Evolutionary conservation across 257 asterid genomes (phyloP).

Genomic region (Solanum pennellii): DNA sequence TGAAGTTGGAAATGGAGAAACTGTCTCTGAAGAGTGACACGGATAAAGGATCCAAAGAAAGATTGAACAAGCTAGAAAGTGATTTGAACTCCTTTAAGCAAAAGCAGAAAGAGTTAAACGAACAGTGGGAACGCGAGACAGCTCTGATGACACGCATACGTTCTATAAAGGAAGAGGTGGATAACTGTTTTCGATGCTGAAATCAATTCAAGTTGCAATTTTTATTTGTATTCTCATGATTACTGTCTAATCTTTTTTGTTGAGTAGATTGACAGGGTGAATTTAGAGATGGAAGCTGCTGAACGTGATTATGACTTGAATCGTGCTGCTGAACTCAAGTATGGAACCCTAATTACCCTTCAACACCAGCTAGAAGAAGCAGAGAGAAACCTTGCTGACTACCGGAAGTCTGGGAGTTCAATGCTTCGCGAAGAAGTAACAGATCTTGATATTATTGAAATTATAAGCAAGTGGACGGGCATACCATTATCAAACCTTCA

Average conservation of each 20-base stretch:
- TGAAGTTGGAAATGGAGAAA: constrained; percentile 91
- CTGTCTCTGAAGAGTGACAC: constrained; percentile 80
- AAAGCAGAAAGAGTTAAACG: constrained; percentile 55
- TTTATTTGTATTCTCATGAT: background rate
- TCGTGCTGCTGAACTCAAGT: constrained; percentile 94
- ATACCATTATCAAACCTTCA: constrained; percentile 90
- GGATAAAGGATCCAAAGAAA: constrained; percentile 75
- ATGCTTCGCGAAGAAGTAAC: constrained; percentile 81
- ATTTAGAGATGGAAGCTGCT: constrained; percentile 93
- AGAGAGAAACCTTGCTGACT: constrained; percentile 58
- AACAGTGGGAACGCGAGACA: constrained; percentile 83
- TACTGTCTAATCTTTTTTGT: background rate
- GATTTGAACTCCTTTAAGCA: constrained; percentile 61
- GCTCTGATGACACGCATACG: constrained; percentile 63
- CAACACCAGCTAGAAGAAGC: constrained; percentile 82
- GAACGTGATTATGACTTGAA: constrained; percentile 88
- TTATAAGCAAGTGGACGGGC: constrained; percentile 94
- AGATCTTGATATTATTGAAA: constrained; percentile 75
- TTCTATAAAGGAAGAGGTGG: constrained; percentile 83
- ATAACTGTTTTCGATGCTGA: background rate
- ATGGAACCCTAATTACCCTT: constrained; percentile 73
- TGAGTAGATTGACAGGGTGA: constrained; percentile 75
- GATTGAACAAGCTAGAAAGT: constrained; percentile 61
- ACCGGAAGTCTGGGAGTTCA: constrained; percentile 58
- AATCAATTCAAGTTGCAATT: background rate